Percentiles rank a stretch among this genome's conserved stretches.
These are phyloP conservation scores for Penicillium sp. DNA, from an alignment of 2,329 filamentous ascomycete species.

Conservation along the genomic window DNA sequence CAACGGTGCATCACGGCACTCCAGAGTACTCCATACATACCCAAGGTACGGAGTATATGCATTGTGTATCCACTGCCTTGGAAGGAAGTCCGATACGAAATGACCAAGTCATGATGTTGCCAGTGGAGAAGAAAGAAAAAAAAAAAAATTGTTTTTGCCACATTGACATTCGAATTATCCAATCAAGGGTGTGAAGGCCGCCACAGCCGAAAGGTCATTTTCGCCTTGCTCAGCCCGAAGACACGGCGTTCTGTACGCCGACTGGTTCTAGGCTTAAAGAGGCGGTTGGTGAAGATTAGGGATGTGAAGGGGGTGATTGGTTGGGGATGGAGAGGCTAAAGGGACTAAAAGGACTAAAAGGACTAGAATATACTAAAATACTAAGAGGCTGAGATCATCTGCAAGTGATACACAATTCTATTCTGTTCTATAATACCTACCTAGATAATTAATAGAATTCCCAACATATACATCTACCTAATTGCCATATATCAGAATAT, in stretches of 20 bases:
- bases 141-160: constrained; percentile 11
- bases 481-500: too few relatives aligned
- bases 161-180: not conserved
- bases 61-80: not conserved
- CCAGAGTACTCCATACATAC: not conserved
- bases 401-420: not conserved
- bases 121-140: not conserved
- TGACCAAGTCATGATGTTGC: constrained; percentile 1
- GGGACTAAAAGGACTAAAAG: not conserved
- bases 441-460: too few relatives aligned
- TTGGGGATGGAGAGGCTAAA: constrained; percentile 13
- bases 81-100: not conserved
- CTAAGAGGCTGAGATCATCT: not conserved
- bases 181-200: not conserved
- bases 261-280: constrained; percentile 11
- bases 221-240: constrained; percentile 14
- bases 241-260: constrained; percentile 14
- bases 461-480: too few relatives aligned
- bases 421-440: not conserved
- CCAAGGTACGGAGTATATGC: not conserved
- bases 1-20: not conserved
- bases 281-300: constrained; percentile 10
- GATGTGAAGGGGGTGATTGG: constrained; percentile 14
- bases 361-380: not conserved
- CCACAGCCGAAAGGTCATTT: constrained; percentile 9